Evolutionary conservation across 2,329 filamentous ascomycete genomes (phyloP), one percentile per base, ranked within the genome.

Genomic region (Thyridium curvatum): DNA sequence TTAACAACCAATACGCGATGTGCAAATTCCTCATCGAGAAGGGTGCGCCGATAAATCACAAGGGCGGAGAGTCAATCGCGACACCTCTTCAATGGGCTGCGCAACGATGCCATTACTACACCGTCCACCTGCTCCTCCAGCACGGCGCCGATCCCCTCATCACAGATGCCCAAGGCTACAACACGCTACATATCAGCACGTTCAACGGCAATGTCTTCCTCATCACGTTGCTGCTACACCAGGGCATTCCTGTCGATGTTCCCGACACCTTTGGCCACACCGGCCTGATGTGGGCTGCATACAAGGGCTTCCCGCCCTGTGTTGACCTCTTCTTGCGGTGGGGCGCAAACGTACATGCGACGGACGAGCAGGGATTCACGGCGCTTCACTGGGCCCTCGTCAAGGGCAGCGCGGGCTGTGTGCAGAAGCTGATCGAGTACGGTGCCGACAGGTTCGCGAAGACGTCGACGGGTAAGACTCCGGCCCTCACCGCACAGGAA

Each of bases 1-100:
- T 98, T 61, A 98, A 98, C 68, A 97, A 97, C 58, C 93, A 96
- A 60, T 94, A 91, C 67, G 86, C 87, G 49, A 89, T 97, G 71
- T 96, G 91, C 76, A 91, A 93, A 62, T 96, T 94, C 64, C 80
- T 98, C 33, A 77, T 98, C 58, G 86, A 77, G 36, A 65, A 70
- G 46, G 89, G 89, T 55, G 93, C 90, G 55, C 85, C 94, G 57
- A 84, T 97, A 54, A 97, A 98, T 65, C 84, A 82, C 46, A 95
- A 94, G 62, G 93, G 94, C 61, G 93, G 93, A 61, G 91, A 97
- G 56, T 95, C 90, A 9, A 76, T 94, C 32, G 91, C 93, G 13
- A 97, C 93, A 32, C 86, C 93, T 13, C 81, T 94, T 1, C 89
- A 97, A 65, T 98, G 93, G 93, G 93, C 93, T 28, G 93, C 90